Percentiles rank a stretch among this genome's conserved stretches.
phyloP scores from a whole-genome alignment of 441 rosid species.

The Populus hybrid region DNA sequence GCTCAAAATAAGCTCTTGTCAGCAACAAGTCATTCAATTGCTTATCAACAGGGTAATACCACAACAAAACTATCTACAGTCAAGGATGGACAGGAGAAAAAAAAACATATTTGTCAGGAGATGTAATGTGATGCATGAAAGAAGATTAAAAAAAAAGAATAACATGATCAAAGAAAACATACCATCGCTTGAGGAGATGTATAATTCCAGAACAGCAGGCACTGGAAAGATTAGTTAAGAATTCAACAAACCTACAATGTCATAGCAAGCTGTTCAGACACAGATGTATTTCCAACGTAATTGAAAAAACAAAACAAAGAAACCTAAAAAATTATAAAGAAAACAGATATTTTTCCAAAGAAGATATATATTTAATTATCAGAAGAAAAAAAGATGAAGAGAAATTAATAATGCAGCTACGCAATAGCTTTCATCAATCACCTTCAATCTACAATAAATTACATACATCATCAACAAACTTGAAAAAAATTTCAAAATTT shows the following conservation, averaged over 20 bases:
- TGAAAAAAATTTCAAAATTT: too few species aligned
- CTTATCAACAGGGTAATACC: neutral
- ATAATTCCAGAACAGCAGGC: neutral
- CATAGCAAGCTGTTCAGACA: neutral
- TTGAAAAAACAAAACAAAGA: neutral
- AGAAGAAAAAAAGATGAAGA: neutral
- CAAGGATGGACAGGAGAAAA: neutral
- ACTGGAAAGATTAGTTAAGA: neutral
- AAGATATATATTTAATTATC: neutral
- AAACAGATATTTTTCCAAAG: neutral
- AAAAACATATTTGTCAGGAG: neutral
- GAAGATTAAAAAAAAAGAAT: neutral
- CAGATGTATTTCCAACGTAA: neutral
- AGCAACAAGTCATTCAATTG: neutral
- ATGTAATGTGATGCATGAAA: neutral
- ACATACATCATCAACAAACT: neutral
- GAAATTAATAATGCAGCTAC: neutral
- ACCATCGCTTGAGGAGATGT: neutral
- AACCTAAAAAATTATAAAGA: neutral
- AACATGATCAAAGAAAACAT: neutral
- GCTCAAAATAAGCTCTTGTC: neutral
- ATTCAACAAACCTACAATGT: neutral
- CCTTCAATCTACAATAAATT: neutral
- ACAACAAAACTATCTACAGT: neutral
- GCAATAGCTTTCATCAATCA: neutral